Base-by-base conservation (phyloP, 2,329 filamentous ascomycete genomes). In the Huntiella moniliformis region DNA sequence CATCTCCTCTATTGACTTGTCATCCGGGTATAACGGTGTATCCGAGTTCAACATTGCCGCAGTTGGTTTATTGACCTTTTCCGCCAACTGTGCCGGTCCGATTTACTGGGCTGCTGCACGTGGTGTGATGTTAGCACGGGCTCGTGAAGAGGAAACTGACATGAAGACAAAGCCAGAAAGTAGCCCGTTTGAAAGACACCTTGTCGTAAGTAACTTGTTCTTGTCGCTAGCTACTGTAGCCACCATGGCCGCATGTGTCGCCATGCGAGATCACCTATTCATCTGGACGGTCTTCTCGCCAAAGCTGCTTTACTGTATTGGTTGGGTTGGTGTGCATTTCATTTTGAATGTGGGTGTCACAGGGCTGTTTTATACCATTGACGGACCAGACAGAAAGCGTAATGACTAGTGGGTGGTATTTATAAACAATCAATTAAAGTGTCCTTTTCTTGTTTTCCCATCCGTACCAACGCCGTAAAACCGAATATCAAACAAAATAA, bases 221-320 rank as follows among this genome's bases (percentile, higher is more conserved):
- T 65, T 73, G 8, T 70, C 80, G 1, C 65, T 67, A 1, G 76
- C 75, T 52, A 61, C 83, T 45, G 61, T 75, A 2, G 79, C 76
- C 40, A 79, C 95, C 17, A 96, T 96, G 88, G 74, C 71, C 11
- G 86, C 88, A 12, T 98, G 91, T 60, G 86, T 82, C 41, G 68
- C 73, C 5, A 61, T 98, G 57, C 68, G 88, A 53, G 85, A 83
- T 28, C 91, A 98, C 67, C 61, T 98, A 48, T 98, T 98, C 58
- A 87, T 98, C 51, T 98, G 91, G 91, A 96, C 88, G 1, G 91
- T 98, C 8, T 98, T 98, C 61, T 93, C 84, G 52, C 91, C 91
- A 0, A 98, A 96, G 61, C 96, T 87, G 60, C 63, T 98, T 53
- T 98, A 93, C 59, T 82, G 77, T 52, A 80, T 91, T 68, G 85